phyloP scores from a whole-genome alignment of 225 moss, liverwort and hornwort genomes.

The Straminergon stramineum region DNA sequence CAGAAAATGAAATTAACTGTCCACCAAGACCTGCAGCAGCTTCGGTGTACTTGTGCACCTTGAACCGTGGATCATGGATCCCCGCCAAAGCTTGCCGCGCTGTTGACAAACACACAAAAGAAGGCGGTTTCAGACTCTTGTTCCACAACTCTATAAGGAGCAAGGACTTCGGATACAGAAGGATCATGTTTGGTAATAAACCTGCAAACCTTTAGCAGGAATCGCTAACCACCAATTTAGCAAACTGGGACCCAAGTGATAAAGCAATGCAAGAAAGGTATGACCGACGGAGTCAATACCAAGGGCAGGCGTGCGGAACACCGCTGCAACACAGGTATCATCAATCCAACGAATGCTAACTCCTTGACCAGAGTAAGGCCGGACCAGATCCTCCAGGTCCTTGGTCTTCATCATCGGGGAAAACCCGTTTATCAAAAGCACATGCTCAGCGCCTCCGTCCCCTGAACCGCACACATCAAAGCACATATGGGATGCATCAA shows the following conservation, averaged over 20 bases:
- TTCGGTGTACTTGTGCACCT: constrained; percentile 50
- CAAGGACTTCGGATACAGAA: not conserved
- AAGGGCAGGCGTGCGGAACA: constrained; percentile 72
- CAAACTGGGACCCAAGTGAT: not conserved
- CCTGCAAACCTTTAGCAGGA: not conserved
- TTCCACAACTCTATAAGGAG: not conserved
- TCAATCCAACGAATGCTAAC: constrained; percentile 70
- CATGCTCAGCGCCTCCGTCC: constrained; percentile 73
- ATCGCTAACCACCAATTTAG: not conserved
- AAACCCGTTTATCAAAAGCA: constrained; percentile 65
- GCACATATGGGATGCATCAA: not conserved
- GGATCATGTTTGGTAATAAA: not conserved
- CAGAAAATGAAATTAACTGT: constrained; percentile 10
- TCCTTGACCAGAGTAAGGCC: constrained; percentile 55
- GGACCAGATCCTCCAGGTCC: constrained; percentile 75
- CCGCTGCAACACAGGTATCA: constrained; percentile 58
- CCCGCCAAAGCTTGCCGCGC: constrained; percentile 72
- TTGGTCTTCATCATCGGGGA: constrained; percentile 54
- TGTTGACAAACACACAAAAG: constrained; percentile 11
- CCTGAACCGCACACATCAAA: constrained; percentile 4
- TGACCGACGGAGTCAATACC: constrained; percentile 31
- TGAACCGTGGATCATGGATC: constrained; percentile 62
- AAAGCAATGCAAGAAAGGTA: not conserved
- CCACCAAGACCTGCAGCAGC: constrained; percentile 29
- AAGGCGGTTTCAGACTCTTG: not conserved